Evolutionary conservation across 1,284 basidiomycete species (phyloP).

Genomic region (Ustilago trichophora): DNA sequence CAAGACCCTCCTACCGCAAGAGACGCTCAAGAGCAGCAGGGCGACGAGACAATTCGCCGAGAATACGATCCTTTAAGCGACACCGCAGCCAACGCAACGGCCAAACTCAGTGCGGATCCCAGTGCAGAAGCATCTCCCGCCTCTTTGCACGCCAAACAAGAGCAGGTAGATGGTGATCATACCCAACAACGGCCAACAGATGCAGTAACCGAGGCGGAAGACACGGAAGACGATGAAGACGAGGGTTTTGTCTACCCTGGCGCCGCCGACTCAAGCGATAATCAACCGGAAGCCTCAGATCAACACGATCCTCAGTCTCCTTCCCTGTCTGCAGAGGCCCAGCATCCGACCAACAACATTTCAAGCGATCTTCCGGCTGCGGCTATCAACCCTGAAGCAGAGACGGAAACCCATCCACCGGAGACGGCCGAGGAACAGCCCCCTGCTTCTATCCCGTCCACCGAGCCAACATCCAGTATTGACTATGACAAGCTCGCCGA

Average conservation of each 20-base stretch:
- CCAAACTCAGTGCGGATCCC: no score
- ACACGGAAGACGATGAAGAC: slow-evolving; percentile 3
- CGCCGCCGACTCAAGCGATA: background rate
- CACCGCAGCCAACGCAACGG: no score
- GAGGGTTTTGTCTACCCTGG: slow-evolving; percentile 41
- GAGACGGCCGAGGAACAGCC: background rate
- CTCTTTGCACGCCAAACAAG: no score
- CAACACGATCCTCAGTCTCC: background rate
- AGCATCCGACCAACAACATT: background rate
- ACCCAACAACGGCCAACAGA: background rate
- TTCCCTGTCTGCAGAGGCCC: background rate
- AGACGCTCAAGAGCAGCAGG: no score
- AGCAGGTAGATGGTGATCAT: no score
- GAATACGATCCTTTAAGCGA: no score
- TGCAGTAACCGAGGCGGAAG: background rate
- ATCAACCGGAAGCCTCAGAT: background rate
- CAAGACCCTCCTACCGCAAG: background rate
- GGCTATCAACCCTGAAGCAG: background rate
- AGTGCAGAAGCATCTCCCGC: no score
- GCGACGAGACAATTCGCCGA: no score
- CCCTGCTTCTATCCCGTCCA: background rate
- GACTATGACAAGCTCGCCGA: slow-evolving; percentile 43
- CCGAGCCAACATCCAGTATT: slow-evolving; percentile 4
- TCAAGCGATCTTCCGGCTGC: background rate
- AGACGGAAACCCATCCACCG: background rate